Base-by-base conservation (phyloP, 257 asterid genomes). In the Cinchona pubescens region DNA sequence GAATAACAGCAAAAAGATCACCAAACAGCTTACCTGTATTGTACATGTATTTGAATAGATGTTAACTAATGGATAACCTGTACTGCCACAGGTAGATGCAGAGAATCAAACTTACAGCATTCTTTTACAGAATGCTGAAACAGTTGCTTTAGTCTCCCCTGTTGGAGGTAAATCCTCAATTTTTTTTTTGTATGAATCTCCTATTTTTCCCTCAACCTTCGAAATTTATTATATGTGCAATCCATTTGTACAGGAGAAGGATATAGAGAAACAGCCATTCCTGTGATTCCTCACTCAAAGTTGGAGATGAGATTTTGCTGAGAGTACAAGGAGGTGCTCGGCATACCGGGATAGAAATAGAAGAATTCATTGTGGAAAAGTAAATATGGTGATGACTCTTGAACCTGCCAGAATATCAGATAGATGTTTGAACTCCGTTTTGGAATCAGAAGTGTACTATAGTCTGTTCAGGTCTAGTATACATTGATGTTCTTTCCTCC, bases 101-200 rank as follows among this genome's bases (percentile, higher is more conserved):
- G 90, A 80, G 51, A 51, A 80, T 38, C 81, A 80, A 62, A 86
- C 81, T 75, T 93, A 82, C 85, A 87, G 86, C 82, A 91, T 91
- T 77, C 92, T 93, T 65, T 38, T 93, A 74, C 98, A 93, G 76
- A 93, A 91, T 64, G 98, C 97, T 42, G 98, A 91, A 80, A 93
- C 98, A 1, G 97, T 93, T 66, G 86, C 94, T 49, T 72, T 91
- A 53, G 86, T 93, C 73, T 75, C 95, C n/a, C 68, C 86, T n/a
- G 55, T 75, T 37, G 82, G 85, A 86, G 97, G 96, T 88, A 86
- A 74, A 78, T 32, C 53, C 48, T 71, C 14, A 25, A 21, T 67
- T 65, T 29, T 27, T 42, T n/a, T 10, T 23, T 30, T 30, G n/a
- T 19, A 5, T 53, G 37, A 6, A 23, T 71, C 49, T 65, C 12